Conservation (phyloP, 1,284 basidiomycete species). For the Vanrija sp. region DNA sequence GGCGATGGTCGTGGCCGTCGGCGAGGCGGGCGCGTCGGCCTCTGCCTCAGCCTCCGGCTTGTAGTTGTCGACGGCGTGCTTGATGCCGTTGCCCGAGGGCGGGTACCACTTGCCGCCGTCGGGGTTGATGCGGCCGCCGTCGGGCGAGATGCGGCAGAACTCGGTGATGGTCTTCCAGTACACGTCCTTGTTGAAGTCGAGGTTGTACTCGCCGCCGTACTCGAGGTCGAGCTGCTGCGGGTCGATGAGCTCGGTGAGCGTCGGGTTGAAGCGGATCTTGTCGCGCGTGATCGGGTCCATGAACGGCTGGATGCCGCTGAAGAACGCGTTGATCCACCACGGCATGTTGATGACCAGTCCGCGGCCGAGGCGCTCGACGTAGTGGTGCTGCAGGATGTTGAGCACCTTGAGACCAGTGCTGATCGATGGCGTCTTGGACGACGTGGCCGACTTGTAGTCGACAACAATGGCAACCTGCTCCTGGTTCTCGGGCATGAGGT, state of each 20-base stretch:
- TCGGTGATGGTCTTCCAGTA: constrained; percentile 75
- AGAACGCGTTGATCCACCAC: constrained; percentile 73
- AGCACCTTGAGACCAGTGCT: constrained; percentile 73
- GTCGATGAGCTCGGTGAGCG: constrained; percentile 70
- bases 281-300: constrained; percentile 84
- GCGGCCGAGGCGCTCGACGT: constrained; percentile 75
- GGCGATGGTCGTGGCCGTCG: neutral
- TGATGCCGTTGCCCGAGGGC: constrained; percentile 44
- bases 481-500: constrained; percentile 75
- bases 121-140: constrained; percentile 40
- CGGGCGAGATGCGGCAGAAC: constrained; percentile 46
- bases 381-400: constrained; percentile 82
- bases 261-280: constrained; percentile 89
- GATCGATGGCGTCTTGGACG: constrained; percentile 75
- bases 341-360: constrained; percentile 83
- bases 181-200: constrained; percentile 67
- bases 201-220: constrained; percentile 74
- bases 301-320: constrained; percentile 80
- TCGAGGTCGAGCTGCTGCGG: constrained; percentile 72
- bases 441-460: constrained; percentile 74
- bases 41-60: constrained; percentile 1
- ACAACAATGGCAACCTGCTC: constrained; percentile 76
- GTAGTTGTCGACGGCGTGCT: constrained; percentile 37
- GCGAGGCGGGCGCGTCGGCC: neutral
- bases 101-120: constrained; percentile 39